Conservation (phyloP, 2,329 filamentous ascomycete species). For the Coleophoma eucalyptorum region DNA sequence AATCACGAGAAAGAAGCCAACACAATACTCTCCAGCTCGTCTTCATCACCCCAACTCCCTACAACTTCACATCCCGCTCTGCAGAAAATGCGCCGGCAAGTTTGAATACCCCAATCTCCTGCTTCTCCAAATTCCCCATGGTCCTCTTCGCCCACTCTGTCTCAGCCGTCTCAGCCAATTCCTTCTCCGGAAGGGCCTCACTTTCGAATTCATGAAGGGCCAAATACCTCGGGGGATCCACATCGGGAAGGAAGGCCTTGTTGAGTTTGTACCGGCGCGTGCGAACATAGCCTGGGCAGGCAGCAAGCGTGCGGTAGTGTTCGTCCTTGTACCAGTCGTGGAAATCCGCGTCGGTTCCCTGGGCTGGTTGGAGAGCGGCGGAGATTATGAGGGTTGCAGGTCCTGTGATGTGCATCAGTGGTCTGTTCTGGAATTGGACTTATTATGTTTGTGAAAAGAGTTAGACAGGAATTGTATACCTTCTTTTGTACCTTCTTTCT, state of each 20-base stretch:
- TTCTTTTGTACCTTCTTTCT: conserved; percentile 2
- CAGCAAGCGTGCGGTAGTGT: conserved; percentile 4
- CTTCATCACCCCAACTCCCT: no score
- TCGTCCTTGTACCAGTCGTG: conserved; percentile 11
- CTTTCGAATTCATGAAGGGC: conserved; percentile 12
- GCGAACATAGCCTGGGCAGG: conserved; percentile 8
- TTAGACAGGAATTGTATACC: not conserved
- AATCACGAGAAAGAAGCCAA: no score
- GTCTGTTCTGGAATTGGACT: not conserved
- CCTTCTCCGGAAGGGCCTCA: conserved; percentile 6
- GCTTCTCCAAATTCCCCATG: conserved; percentile 3
- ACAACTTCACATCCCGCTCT: no score
- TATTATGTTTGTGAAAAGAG: not conserved
- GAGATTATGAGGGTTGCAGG: conserved; percentile 8
- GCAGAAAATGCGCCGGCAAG: not conserved
- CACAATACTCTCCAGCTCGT: no score
- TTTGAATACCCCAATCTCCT: conserved; percentile 5
- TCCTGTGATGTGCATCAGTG: not conserved
- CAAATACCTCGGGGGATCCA: conserved; percentile 2
- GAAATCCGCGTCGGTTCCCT: conserved; percentile 9
- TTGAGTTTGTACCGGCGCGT: conserved; percentile 9
- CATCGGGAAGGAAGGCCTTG: not conserved
- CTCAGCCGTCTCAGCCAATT: conserved; percentile 18
- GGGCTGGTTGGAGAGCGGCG: conserved; percentile 3
- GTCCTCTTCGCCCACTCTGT: conserved; percentile 8